Base-by-base conservation (phyloP, 2,329 filamentous ascomycete genomes). In the Penicillium polonicum region DNA sequence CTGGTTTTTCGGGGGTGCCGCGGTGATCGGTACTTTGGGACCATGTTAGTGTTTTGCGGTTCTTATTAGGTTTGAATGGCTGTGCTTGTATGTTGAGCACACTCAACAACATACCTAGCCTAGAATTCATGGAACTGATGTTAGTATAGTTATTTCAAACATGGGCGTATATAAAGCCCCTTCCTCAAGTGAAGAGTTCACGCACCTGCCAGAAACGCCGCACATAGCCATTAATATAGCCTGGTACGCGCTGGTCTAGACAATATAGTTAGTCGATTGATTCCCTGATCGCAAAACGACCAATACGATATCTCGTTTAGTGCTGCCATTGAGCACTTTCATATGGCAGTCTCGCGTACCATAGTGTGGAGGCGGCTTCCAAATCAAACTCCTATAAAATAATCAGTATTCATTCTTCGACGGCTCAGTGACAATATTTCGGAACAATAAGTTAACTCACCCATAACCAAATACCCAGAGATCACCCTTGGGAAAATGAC, bases 401-500 rank as follows among this genome's bases (percentile, higher is more conserved):
- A 41, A 21, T 66, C 19, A 60, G 45, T 17, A 31, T 48, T 46
- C 15, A 5, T 33, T 25, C 35, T 27, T 17, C 9, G 15, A 48
- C n/a, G 7, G 1, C 25, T 41, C 12, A 7, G 21, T 27, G 10
- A 29, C n/a, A 45, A 25, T 2, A 41, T n/a, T 25, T 12, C 19
- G 5, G 12, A 35, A 42, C 8, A n/a, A 45, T 29, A 5, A n/a
- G 3, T 36, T n/a, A 31, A 78, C 82, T 65, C 80, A 96, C 93
- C 93, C 94, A 72, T 97, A 99, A 61, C 94, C 94, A 76, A 96
- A 97, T 45, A 99, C 81, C 94, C 94, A 99, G 69, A 97, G 92
- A 71, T 96, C 90, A 36, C 84, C 80, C 25, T 78, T 65, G 1
- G 75, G 74, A 43, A 78, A 78, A 62, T 77, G 62, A 66, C 66